Evolutionary conservation across 495 filamentous ascomycete genomes (phyloP), one percentile per base, ranked within the genome.

Genomic region (Penicillium alfredii): DNA sequence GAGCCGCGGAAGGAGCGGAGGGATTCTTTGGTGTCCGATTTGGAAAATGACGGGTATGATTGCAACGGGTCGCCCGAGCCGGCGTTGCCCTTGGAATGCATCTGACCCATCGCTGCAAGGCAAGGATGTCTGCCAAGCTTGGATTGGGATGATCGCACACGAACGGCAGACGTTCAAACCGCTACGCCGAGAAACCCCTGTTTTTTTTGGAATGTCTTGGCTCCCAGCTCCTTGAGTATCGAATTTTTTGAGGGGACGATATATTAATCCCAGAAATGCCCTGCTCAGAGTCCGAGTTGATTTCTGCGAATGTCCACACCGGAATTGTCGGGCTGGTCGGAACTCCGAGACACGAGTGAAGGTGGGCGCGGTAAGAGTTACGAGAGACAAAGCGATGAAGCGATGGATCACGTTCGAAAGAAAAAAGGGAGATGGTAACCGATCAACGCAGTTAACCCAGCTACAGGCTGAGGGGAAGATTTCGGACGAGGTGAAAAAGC

Each of bases 1-100:
- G 78, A 78, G 23, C 73, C 80, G 31, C 80, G 73, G 51, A 97
- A 76, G 1, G 92, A 97, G 31, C 90, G 82, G 13, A 84, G 72
- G 7, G 92, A 97, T 47, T 95, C 93, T 61, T 88, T 88, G 24
- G 92, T 98, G 60, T 98, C 92, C 14, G 90, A 85, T 55, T 85
- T 86, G 58, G 82, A 84, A 61, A 98, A 88, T 14, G 92, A 94
- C 22, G 90, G 86, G 63, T 87, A 92, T 16, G 84, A 82, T 58
- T 84, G 81, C 36, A 90, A 63, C 40, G 66, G 56, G 45, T 80
- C 76, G 41, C 66, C 60, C 44, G 61, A 63, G 53, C 68, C 67
- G 44, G 66, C 77, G 51, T 76, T 74, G 55, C 70, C 68, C 68
- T 92, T 95, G 56, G 90, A 97, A 60, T 78, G 73, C 71, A 87